These are phyloP conservation scores for Spatholobus suberectus DNA, from an alignment of 306 rosid genomes.

Conservation along the genomic window DNA sequence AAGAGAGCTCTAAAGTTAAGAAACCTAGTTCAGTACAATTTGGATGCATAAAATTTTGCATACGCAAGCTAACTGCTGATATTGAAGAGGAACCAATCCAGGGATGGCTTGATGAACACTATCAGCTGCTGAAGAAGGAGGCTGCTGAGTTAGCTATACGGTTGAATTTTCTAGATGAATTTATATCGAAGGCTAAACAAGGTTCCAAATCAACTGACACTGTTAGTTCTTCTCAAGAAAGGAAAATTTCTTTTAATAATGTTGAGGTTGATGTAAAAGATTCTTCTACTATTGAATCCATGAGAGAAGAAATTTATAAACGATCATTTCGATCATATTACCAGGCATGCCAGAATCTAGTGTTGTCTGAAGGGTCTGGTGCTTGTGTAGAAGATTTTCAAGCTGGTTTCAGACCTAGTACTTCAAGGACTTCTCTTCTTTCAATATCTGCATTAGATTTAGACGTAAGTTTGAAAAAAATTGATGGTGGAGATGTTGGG, in stretches of 20 bases:
- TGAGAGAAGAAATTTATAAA: conserved; percentile 77
- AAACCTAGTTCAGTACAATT: conserved; percentile 70
- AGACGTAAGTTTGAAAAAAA: conserved; percentile 78
- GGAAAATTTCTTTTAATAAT: conserved; percentile 60
- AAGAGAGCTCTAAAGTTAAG: conserved; percentile 74
- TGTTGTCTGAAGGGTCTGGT: conserved; percentile 86
- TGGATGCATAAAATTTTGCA: conserved; percentile 85
- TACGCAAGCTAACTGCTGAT: conserved; percentile 86
- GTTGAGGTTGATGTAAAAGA: conserved; percentile 74
- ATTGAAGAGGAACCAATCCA: conserved; percentile 98
- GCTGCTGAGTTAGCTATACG: conserved; percentile 90
- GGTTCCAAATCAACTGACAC: conserved; percentile 63
- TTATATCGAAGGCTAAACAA: conserved; percentile 59
- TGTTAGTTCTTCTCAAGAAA: conserved; percentile 66
- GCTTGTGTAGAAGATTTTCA: conserved; percentile 83
- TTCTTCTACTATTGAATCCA: conserved; percentile 56
- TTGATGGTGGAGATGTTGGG: conserved; percentile 93
- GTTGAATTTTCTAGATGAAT: conserved; percentile 81
- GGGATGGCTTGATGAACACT: conserved; percentile 99
- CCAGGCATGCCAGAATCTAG: conserved; percentile 80
- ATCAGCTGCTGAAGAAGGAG: conserved; percentile 87
- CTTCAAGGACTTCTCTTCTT: conserved; percentile 82
- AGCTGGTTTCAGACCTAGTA: conserved; percentile 89
- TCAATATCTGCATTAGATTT: conserved; percentile 79
- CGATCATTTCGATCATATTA: conserved; percentile 89